Evolutionary conservation across 2,329 filamentous ascomycete species (phyloP).

Genomic region (Botrytis galanthina): DNA sequence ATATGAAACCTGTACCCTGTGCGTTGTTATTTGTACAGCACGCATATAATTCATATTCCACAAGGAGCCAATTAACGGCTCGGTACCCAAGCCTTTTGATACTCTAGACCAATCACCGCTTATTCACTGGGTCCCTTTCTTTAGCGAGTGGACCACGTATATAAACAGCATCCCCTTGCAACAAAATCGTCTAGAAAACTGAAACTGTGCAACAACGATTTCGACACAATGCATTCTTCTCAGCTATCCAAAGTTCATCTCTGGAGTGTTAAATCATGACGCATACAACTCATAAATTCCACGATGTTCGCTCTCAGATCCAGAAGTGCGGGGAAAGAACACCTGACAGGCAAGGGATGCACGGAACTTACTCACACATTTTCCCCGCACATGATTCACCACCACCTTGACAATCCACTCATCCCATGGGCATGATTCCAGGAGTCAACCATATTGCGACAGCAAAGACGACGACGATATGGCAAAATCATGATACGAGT

Average conservation of each 20-base stretch:
- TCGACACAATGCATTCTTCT: background rate
- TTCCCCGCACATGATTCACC: slow-evolving; percentile 21
- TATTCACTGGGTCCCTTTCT: slow-evolving; percentile 9
- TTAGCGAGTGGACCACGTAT: slow-evolving; percentile 21
- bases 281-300: background rate
- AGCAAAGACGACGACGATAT: background rate
- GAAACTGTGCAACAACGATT: slow-evolving; percentile 3
- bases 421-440: slow-evolving; percentile 12
- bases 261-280: background rate
- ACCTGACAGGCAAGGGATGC: slow-evolving; percentile 14
- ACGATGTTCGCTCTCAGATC: background rate
- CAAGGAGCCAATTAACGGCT: background rate
- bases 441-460: slow-evolving; percentile 1
- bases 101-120: slow-evolving; percentile 8
- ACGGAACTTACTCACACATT: slow-evolving; percentile 10
- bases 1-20: background rate
- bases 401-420: background rate
- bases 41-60: background rate
- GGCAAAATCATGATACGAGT: background rate
- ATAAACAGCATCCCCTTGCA: slow-evolving; percentile 13
- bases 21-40: slow-evolving; percentile 14
- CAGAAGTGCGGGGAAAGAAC: slow-evolving; percentile 12
- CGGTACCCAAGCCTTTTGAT: background rate
- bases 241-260: background rate
- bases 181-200: slow-evolving; percentile 1